Evolutionary conservation across 2,329 filamentous ascomycete species (phyloP).

Genomic region (Aspergillus carbonarius): DNA sequence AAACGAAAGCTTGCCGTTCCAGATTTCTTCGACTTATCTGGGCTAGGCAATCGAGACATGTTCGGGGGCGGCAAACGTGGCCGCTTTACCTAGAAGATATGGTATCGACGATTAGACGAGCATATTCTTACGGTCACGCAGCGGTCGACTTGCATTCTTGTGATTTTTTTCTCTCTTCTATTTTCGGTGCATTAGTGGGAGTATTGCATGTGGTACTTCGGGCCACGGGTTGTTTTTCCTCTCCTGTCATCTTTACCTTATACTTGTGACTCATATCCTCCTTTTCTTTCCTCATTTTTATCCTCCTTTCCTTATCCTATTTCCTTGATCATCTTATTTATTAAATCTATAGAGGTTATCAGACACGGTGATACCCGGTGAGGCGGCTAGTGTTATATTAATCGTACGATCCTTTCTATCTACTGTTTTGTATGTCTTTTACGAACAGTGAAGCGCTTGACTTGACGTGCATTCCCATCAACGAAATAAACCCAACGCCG

Average conservation of each 20-base stretch:
- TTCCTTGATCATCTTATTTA: slow-evolving; percentile 19
- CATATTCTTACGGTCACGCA: slow-evolving; percentile 35
- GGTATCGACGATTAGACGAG: slow-evolving; percentile 35
- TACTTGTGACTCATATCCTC: slow-evolving; percentile 10
- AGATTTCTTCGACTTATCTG: slow-evolving; percentile 52
- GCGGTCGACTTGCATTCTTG: slow-evolving; percentile 27
- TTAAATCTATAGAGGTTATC: slow-evolving; percentile 37
- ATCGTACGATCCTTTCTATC: slow-evolving; percentile 7
- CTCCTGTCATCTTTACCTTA: slow-evolving; percentile 13
- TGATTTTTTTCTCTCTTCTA: slow-evolving; percentile 23
- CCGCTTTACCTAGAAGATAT: slow-evolving; percentile 42
- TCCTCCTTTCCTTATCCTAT: slow-evolving; percentile 14
- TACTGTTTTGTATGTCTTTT: slow-evolving; percentile 10
- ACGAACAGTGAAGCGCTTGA: neutral
- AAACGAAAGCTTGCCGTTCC: slow-evolving; percentile 50
- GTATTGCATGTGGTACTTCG: slow-evolving; percentile 30
- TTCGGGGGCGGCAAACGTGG: slow-evolving; percentile 50
- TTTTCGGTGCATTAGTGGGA: slow-evolving; percentile 35
- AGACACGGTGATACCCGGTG: slow-evolving; percentile 37
- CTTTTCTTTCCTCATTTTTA: slow-evolving; percentile 10
- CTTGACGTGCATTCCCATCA: slow-evolving; percentile 1
- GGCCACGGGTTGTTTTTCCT: slow-evolving; percentile 18
- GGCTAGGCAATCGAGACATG: slow-evolving; percentile 44
- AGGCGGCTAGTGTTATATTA: slow-evolving; percentile 28
- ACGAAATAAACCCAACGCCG: neutral